Conservation (phyloP, 805 yeast species). For the Teunomyces kruisii region DNA sequence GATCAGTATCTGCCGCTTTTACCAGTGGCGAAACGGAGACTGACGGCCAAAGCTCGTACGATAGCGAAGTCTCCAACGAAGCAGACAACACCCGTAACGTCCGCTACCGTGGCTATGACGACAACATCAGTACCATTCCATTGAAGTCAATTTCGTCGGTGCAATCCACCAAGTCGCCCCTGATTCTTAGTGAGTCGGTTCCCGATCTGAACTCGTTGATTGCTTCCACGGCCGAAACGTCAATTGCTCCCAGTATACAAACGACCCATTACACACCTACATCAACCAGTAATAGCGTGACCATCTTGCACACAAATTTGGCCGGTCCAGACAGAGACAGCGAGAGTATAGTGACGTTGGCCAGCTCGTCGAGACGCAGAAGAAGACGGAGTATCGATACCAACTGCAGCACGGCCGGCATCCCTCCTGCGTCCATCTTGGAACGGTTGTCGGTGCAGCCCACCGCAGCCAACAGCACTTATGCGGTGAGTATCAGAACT, state of each 20-base stretch:
- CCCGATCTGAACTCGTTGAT: constrained; percentile 31
- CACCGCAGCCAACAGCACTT: constrained; percentile 25
- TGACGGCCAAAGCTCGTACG: background rate
- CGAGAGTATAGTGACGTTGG: constrained; percentile 44
- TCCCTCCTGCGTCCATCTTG: constrained; percentile 71
- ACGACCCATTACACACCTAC: constrained; percentile 7
- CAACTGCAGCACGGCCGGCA: constrained; percentile 65
- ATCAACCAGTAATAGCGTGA: background rate
- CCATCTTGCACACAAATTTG: background rate
- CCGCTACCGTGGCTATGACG: constrained; percentile 14
- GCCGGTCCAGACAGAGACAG: constrained; percentile 33
- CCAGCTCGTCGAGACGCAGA: constrained; percentile 37
- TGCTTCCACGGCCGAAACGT: constrained; percentile 52
- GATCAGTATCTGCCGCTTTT: background rate
- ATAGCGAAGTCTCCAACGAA: background rate
- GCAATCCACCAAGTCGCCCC: constrained; percentile 41
- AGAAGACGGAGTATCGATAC: constrained; percentile 48
- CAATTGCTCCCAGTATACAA: constrained; percentile 44
- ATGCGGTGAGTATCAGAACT: constrained; percentile 14
- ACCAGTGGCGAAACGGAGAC: background rate
- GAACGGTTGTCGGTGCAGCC: constrained; percentile 47
- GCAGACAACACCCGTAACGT: background rate
- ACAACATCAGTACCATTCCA: constrained; percentile 50
- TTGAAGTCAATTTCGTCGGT: constrained; percentile 44
- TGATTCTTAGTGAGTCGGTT: constrained; percentile 32